Conservation (phyloP, 2,329 filamentous ascomycete genomes). For the Monilinia fructigena region DNA sequence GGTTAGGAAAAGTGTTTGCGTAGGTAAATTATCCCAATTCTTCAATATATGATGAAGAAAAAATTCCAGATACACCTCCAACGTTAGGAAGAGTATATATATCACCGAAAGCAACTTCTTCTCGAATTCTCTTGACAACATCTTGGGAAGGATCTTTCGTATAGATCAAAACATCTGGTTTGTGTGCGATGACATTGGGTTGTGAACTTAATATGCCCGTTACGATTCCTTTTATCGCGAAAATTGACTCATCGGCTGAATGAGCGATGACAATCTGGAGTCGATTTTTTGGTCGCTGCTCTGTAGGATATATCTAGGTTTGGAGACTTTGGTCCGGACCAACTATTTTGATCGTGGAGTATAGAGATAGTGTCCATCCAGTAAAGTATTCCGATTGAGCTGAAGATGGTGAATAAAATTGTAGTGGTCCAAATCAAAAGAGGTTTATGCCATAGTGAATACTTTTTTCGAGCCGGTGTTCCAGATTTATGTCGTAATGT, state of each 20-base stretch:
- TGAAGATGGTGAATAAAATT: constrained; percentile 29
- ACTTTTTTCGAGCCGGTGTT: constrained; percentile 23
- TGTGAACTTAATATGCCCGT: constrained; percentile 26
- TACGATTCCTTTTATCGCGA: constrained; percentile 30
- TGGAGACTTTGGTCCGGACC: constrained; percentile 27
- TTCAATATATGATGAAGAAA: constrained; percentile 48
- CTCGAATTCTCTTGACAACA: constrained; percentile 19
- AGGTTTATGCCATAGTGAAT: constrained; percentile 32
- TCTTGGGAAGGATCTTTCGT: constrained; percentile 29
- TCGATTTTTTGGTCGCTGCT: constrained; percentile 30
- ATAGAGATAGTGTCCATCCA: constrained; percentile 35
- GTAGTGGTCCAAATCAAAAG: constrained; percentile 31
- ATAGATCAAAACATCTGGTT: constrained; percentile 34
- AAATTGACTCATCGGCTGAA: constrained; percentile 30
- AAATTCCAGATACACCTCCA: constrained; percentile 48
- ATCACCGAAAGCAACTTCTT: constrained; percentile 2
- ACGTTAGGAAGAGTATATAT: constrained; percentile 40
- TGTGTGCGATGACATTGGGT: constrained; percentile 23
- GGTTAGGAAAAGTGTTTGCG: constrained; percentile 47
- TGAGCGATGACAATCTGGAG: constrained; percentile 37
- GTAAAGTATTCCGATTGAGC: constrained; percentile 31
- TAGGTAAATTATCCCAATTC: constrained; percentile 46
- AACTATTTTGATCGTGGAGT: constrained; percentile 28
- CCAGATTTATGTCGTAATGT: constrained; percentile 28
- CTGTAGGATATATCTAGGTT: constrained; percentile 33